phyloP scores from a whole-genome alignment of 1,284 basidiomycete species.

The Cutaneotrichosporon mucoides region DNA sequence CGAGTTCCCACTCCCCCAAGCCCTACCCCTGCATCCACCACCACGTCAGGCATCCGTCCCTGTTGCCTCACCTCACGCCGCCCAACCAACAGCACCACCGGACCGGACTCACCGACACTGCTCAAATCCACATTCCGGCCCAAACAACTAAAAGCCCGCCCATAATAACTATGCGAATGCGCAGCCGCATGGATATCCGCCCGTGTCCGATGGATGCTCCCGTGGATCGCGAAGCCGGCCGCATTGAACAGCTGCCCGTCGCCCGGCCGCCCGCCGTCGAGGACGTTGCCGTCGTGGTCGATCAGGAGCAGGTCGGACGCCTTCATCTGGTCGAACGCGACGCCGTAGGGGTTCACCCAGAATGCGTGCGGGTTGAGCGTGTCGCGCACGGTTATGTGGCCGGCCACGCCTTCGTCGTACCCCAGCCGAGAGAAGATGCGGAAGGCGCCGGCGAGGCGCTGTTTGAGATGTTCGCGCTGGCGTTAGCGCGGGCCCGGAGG shows the following conservation, averaged over 20 bases:
- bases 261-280: conserved; percentile 46
- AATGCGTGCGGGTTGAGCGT: conserved; percentile 54
- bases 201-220: conserved; percentile 58
- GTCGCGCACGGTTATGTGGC: conserved; percentile 63
- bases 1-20: too few species aligned
- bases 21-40: too few species aligned
- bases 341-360: conserved; percentile 57
- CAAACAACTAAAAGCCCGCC: conserved; percentile 60
- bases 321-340: conserved; percentile 52
- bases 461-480: conserved; percentile 55
- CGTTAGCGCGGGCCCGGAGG: neutral
- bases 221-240: conserved; percentile 57
- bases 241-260: conserved; percentile 47
- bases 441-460: conserved; percentile 50
- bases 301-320: conserved; percentile 54
- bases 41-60: too few species aligned
- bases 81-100: too few species aligned
- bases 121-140: conserved; percentile 58
- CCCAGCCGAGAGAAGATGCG: conserved; percentile 54
- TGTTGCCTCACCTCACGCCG: too few species aligned
- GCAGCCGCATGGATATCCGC: conserved; percentile 62
- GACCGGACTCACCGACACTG: conserved; percentile 48
- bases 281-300: conserved; percentile 54
- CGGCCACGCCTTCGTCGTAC: conserved; percentile 61
- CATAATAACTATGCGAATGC: conserved; percentile 61